phyloP scores from a whole-genome alignment of 331 rosid genomes.

The Prunus yedoensis region DNA sequence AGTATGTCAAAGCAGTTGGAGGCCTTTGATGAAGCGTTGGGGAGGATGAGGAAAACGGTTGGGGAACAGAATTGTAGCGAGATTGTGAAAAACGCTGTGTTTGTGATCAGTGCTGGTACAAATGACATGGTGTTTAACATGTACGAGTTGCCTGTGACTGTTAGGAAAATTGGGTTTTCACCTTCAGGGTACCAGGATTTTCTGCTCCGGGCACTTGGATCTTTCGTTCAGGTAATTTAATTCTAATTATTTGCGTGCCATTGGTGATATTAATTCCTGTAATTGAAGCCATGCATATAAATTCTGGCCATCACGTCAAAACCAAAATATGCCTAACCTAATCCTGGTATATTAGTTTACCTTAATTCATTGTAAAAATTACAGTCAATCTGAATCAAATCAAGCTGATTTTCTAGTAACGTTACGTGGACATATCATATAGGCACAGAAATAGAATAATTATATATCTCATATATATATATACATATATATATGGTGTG shows the following conservation, averaged over 20 bases:
- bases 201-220: constrained; percentile 28
- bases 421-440: no score
- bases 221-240: constrained; percentile 33
- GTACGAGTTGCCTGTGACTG: background rate
- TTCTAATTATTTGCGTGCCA: no score
- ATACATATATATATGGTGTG: no score
- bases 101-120: constrained; percentile 39
- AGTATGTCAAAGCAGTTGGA: constrained; percentile 22
- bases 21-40: constrained; percentile 30
- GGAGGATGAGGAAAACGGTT: constrained; percentile 15
- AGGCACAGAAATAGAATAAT: no score
- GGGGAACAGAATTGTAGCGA: constrained; percentile 22
- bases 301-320: background rate
- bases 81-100: constrained; percentile 34
- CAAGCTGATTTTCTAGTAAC: no score
- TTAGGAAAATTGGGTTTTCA: background rate
- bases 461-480: no score
- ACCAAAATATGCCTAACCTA: no score
- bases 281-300: background rate
- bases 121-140: constrained; percentile 40
- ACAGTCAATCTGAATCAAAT: background rate
- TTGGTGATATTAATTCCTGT: background rate
- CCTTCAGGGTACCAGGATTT: constrained; percentile 30
- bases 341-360: no score
- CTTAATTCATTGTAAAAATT: background rate